Conservation (phyloP, 2,329 filamentous ascomycete species). For the Coleophoma cylindrospora region DNA sequence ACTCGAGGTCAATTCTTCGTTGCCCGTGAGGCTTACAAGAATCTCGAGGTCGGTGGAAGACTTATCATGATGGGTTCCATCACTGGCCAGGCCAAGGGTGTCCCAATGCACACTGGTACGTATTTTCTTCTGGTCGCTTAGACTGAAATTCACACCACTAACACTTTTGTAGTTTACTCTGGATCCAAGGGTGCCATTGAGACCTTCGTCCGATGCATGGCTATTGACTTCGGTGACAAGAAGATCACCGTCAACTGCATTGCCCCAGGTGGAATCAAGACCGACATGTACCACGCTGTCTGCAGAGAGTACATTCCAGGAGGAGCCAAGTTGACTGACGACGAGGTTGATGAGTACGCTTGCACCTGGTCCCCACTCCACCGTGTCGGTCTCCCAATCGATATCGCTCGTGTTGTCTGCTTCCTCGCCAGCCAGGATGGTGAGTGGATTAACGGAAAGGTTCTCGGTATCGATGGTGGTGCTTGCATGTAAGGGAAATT, state of each 20-base stretch:
- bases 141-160: background rate
- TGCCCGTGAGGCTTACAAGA: conserved; percentile 64
- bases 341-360: conserved; percentile 57
- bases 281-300: conserved; percentile 61
- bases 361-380: conserved; percentile 59
- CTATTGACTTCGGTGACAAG: conserved; percentile 63
- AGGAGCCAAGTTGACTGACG: conserved; percentile 48
- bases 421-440: conserved; percentile 53
- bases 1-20: conserved; percentile 69
- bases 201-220: conserved; percentile 71
- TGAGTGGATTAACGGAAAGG: conserved; percentile 30
- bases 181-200: conserved; percentile 73
- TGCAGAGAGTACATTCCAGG: conserved; percentile 59
- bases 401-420: conserved; percentile 62
- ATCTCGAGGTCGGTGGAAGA: conserved; percentile 62
- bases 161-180: conserved; percentile 51
- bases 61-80: conserved; percentile 72
- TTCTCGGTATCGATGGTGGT: conserved; percentile 16
- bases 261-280: conserved; percentile 63
- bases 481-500: conserved; percentile 14
- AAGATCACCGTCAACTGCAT: conserved; percentile 65
- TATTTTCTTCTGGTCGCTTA: background rate
- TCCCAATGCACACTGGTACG: conserved; percentile 55
- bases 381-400: conserved; percentile 62
- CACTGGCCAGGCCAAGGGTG: conserved; percentile 60